phyloP scores from a whole-genome alignment of 1,284 basidiomycete species.

The Tilletia indica region DNA sequence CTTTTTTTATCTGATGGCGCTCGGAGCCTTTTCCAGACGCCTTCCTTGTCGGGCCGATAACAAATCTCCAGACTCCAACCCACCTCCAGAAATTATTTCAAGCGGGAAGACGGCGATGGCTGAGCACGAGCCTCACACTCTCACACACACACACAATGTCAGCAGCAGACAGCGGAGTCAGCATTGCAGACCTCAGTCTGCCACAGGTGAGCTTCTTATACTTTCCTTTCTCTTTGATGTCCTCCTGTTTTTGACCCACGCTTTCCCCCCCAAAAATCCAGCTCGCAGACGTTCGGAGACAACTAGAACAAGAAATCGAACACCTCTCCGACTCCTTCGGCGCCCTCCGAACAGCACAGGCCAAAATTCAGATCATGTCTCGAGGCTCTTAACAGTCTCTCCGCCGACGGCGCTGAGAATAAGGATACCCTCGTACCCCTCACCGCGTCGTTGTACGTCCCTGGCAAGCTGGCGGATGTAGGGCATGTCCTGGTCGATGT shows the following conservation, averaged over 20 bases:
- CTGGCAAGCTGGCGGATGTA: slow-evolving; percentile 78
- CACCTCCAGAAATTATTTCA: too few relatives aligned
- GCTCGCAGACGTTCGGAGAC: slow-evolving; percentile 51
- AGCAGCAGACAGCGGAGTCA: not conserved
- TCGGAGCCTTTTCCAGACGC: too few relatives aligned
- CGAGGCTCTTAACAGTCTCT: slow-evolving; percentile 73
- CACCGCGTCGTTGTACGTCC: slow-evolving; percentile 91
- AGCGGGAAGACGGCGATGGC: too few relatives aligned
- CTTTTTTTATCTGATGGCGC: too few relatives aligned
- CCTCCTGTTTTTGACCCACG: not conserved
- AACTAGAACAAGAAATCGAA: slow-evolving; percentile 72
- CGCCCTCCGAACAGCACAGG: slow-evolving; percentile 86
- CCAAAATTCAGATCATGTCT: slow-evolving; percentile 88
- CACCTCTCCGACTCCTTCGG: slow-evolving; percentile 89
- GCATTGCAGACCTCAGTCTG: slow-evolving; percentile 6
- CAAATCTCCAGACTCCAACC: too few relatives aligned
- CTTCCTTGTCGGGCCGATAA: too few relatives aligned
- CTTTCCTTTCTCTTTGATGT: not conserved
- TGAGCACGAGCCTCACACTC: too few relatives aligned
- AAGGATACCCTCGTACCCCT: slow-evolving; percentile 86
- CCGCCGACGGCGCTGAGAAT: slow-evolving; percentile 55
- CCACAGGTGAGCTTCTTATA: not conserved
- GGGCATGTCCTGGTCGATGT: slow-evolving; percentile 91
- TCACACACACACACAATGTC: not conserved
- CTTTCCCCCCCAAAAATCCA: slow-evolving; percentile 10